Evolutionary conservation across 257 asterid genomes (phyloP).

Genomic region (Jaltomata sinuosa): DNA sequence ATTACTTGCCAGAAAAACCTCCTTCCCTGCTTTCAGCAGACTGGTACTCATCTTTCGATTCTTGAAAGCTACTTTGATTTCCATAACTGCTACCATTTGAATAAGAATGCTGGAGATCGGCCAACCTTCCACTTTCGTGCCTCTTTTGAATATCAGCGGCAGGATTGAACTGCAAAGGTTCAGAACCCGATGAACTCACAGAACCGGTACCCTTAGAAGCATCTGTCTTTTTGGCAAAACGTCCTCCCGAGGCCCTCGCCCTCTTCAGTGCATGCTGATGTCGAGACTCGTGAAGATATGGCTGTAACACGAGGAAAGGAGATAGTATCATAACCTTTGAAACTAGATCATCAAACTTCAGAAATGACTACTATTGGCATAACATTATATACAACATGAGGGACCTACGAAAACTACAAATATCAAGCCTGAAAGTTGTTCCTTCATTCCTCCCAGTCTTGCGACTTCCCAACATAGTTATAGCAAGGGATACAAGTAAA

Average conservation of each 20-base stretch:
- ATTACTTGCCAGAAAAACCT: conserved; percentile 11
- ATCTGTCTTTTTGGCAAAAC: conserved; percentile 65
- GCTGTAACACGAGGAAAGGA: conserved; percentile 29
- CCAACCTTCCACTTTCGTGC: conserved; percentile 11
- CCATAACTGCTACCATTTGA: conserved; percentile 16
- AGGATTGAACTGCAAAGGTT: conserved; percentile 17
- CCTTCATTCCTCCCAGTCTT: background rate
- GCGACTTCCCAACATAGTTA: background rate
- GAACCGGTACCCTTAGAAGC: conserved; percentile 28
- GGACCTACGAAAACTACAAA: background rate
- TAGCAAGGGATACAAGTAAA: background rate
- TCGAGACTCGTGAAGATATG: conserved; percentile 85
- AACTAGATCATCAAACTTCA: background rate
- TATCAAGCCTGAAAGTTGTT: background rate
- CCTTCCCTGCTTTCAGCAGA: conserved; percentile 16
- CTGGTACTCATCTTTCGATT: conserved; percentile 15
- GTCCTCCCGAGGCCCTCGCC: conserved; percentile 77
- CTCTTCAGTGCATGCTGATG: conserved; percentile 93
- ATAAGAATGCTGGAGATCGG: conserved; percentile 10
- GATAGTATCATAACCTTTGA: background rate
- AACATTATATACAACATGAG: background rate
- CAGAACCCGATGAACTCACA: conserved; percentile 27
- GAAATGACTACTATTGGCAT: background rate
- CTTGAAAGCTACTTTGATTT: conserved; percentile 31
- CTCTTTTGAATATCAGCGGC: conserved; percentile 3